Base-by-base conservation (phyloP, 2,329 filamentous ascomycete species). In the Pseudogymnoascus sp. region DNA sequence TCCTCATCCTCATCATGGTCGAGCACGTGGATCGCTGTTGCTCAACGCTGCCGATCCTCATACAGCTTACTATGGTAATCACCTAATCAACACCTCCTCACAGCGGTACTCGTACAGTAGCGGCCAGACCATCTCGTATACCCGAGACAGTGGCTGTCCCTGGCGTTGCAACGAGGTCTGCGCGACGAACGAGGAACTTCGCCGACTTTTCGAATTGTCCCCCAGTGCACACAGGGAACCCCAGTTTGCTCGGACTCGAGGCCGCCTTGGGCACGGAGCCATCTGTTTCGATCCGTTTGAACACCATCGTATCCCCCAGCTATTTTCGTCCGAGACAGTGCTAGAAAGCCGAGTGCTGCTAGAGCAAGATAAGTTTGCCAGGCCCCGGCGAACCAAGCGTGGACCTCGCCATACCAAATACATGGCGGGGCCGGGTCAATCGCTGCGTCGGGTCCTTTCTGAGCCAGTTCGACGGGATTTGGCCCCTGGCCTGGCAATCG, bases 31-130 rank as follows among this genome's bases (percentile, higher is more conserved):
- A n/a, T 31, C 25, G 11, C 6, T 10, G 25, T 53, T 10, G 14
- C n/a, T 53, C 47, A 31, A 25, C 47, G 18, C 8, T 28, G 47
- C n/a, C 47, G 47, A 53, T 53, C 47, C 47, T 53, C 47, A 53
- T 53, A 53, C 47, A 53, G 23, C 25, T 31, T 53, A n/a, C n/a
- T n/a, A n/a, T n/a, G n/a, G n/a, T n/a, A 31, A 53, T 53, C 47
- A 53, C 47, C 47, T 53, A 53, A 53, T 53, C 25, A 53, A 31
- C 47, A 10, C n/a, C 23, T 11, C 42, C 11, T 47, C 33, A 4
- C 50, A 56, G 50, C 50, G 50, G 50, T 56, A 56, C 50, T 56
- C 50, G 50, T 33, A 56, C 28, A 56, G 50, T 56, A 56, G 28
- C 28, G 28, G 10, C 23, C n/a, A 53, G 31, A 33, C 31, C 31